Percentiles rank a stretch among this genome's conserved stretches.
Evolutionary conservation across 305 asterid species (phyloP).

Genomic region (Fraxinus ornus): DNA sequence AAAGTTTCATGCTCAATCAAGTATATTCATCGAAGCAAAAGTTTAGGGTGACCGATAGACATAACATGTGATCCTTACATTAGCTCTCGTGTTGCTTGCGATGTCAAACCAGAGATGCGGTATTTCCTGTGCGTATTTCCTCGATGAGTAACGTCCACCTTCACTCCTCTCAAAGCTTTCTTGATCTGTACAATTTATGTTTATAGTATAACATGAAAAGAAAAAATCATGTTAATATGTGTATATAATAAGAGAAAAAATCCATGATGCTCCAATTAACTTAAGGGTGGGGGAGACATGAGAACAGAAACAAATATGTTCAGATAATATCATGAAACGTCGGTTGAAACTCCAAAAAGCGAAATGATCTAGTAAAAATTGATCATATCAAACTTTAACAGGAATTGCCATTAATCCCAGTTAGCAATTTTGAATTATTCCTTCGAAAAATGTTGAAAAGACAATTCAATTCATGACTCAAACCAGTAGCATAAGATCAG

Average conservation of each 20-base stretch:
- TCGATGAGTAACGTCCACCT: conserved; percentile 77
- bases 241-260: background rate
- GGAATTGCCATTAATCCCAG: background rate
- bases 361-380: background rate
- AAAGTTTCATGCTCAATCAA: background rate
- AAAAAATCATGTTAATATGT: background rate
- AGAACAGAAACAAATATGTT: background rate
- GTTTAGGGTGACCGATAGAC: background rate
- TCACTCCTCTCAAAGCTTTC: conserved; percentile 77
- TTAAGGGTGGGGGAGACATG: background rate
- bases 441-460: background rate
- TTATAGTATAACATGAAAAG: background rate
- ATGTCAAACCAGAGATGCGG: conserved; percentile 66
- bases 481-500: background rate
- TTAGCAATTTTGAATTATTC: background rate
- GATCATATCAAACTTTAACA: background rate
- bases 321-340: background rate
- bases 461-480: background rate
- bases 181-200: conserved; percentile 47
- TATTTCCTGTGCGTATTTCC: conserved; percentile 75
- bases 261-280: background rate
- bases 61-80: conserved; percentile 41
- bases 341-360: background rate
- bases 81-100: conserved; percentile 65
- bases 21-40: background rate